Base-by-base conservation (phyloP, 2,329 filamentous ascomycete genomes). In the Coniosporium tulheliwenetii region DNA sequence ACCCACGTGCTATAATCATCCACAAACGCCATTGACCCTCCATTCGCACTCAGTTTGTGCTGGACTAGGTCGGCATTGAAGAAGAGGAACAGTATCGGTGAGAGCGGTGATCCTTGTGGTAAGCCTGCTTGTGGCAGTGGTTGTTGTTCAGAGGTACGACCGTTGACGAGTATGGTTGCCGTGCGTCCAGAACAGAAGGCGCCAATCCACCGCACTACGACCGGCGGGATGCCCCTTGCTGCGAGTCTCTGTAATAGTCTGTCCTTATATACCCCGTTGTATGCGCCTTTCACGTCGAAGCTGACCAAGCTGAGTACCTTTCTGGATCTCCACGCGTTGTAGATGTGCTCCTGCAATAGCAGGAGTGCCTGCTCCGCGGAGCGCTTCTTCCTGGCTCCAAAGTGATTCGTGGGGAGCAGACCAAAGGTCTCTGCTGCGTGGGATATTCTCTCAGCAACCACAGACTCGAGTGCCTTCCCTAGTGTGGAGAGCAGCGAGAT, bases 211-310 rank as follows among this genome's bases (percentile, higher is more conserved):
- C 42, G 44, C 10, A 48, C 38, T 10, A 50, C 26, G 3, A 16
- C 34, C 30, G 47, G 42, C 15, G 49, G 55, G 39, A 59, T 53
- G 14, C 51, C 45, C 47, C 52, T 42, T 16, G 46, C 46, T 45
- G 48, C 50, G 32, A 63, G 49, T 39, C 58, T 57, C 36, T 57
- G 45, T 32, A 60, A 34, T 32, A 60, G 41, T 46, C 55, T 41
- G 36, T 59, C 51, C 42, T 59, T 60, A 19, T 45, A 59, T 10
- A 65, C 57, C 12, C 61, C 50, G 38, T 65, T 64, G 42, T 60
- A 64, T 39, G 57, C 60, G 14, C 59, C 58, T 44, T 64, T 63
- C 2, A 65, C 48, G 46, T 64, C 55, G 39, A 64, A 64, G 41
- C 52, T 59, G 37, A 60, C 47, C 8, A 62, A 47, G 39, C 54